Conservation (phyloP, 306 rosid genomes). For the Macrotyloma uniflorum region DNA sequence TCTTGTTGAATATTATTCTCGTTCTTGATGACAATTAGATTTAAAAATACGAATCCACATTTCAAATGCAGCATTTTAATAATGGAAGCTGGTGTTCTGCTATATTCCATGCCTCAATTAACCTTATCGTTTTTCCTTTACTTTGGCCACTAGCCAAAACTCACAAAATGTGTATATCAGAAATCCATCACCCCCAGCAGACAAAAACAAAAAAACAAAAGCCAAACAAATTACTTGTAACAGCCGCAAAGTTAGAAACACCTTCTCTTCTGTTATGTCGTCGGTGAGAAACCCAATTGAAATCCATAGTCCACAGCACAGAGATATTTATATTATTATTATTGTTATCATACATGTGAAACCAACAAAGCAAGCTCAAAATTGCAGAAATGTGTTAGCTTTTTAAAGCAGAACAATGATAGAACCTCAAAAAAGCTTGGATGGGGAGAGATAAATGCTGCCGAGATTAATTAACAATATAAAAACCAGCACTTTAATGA, state of each 20-base stretch:
- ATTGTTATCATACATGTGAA: neutral
- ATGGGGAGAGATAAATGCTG: conserved; percentile 15
- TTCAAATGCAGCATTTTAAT: neutral
- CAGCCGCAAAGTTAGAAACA: conserved; percentile 47
- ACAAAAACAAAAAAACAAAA: neutral
- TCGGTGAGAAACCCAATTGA: neutral
- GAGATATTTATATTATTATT: neutral
- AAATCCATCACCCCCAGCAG: conserved; percentile 2
- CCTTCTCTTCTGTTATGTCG: neutral
- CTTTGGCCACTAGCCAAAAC: neutral
- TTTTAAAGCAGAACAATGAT: conserved; percentile 14
- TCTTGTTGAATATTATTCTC: neutral
- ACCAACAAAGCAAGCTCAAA: conserved; percentile 40
- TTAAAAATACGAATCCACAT: neutral
- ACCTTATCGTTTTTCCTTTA: neutral
- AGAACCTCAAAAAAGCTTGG: conserved; percentile 25
- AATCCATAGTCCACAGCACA: neutral
- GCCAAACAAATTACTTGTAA: conserved; percentile 26
- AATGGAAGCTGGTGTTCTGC: neutral
- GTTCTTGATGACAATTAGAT: neutral
- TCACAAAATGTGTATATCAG: neutral
- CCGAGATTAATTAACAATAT: neutral
- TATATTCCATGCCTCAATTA: neutral
- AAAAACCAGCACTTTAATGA: conserved; percentile 26
- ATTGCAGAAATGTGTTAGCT: conserved; percentile 18